Evolutionary conservation across 305 asterid genomes (phyloP).

Genomic region (Fraxinus nigra): DNA sequence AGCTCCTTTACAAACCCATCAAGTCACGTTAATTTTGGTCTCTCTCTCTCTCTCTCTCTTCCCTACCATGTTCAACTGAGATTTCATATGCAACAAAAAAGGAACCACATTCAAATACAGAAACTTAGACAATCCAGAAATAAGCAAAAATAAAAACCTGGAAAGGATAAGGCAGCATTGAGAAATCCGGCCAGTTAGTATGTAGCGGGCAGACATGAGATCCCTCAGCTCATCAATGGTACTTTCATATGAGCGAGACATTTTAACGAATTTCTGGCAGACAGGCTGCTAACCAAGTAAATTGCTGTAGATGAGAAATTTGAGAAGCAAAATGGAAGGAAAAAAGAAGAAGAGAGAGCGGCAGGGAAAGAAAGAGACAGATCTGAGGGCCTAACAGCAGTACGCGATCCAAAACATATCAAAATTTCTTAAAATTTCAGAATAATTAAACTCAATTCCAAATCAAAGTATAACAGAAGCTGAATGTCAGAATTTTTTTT

Average conservation of each 20-base stretch:
- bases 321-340: too few species aligned
- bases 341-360: background rate
- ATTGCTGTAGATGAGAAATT: too few species aligned
- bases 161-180: background rate
- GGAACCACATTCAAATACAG: background rate
- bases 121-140: background rate
- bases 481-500: background rate
- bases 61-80: background rate
- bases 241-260: background rate
- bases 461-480: background rate
- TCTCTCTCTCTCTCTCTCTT: background rate
- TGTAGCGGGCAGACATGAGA: background rate
- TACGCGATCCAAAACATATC: background rate
- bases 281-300: too few species aligned
- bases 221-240: background rate
- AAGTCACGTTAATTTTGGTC: background rate
- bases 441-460: background rate
- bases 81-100: background rate
- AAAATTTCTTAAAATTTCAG: background rate
- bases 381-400: background rate
- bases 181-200: background rate
- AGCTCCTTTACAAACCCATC: background rate
- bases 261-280: background rate
- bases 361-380: background rate
- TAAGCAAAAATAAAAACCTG: background rate